phyloP scores from a whole-genome alignment of 208 protist genomes.

The Angomonas ambiguus region DNA sequence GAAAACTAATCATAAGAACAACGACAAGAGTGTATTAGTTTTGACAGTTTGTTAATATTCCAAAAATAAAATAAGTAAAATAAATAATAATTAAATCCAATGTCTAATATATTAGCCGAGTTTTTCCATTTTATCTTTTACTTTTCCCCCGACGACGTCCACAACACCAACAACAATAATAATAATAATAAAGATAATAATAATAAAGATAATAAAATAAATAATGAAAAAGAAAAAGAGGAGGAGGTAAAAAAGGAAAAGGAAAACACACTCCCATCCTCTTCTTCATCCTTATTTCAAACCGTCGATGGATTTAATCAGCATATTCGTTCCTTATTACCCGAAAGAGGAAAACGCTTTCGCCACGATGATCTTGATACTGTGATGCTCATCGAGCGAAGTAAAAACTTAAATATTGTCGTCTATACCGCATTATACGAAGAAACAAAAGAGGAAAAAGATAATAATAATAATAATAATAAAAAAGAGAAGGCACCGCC shows the following conservation, averaged over 20 bases:
- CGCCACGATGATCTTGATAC: slow-evolving; percentile 1
- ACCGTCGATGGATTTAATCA: neutral
- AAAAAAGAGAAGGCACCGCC: neutral
- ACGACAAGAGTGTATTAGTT: neutral
- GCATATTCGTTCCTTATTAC: neutral
- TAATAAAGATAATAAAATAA: too few species aligned
- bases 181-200: too few species aligned
- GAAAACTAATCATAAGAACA: too few species aligned
- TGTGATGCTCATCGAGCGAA: slow-evolving; percentile 1
- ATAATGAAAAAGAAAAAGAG: neutral
- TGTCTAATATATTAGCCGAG: too few species aligned
- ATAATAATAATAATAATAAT: neutral
- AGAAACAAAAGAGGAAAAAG: neutral
- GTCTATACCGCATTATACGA: neutral
- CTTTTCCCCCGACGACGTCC: too few species aligned
- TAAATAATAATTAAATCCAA: too few species aligned
- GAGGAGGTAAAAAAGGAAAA: too few species aligned
- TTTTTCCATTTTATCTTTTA: too few species aligned
- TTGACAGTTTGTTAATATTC: too few species aligned
- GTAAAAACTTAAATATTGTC: neutral
- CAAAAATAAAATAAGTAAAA: too few species aligned
- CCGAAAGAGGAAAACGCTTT: neutral
- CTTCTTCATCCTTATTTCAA: neutral
- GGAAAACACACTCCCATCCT: too few species aligned
- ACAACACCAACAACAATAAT: too few species aligned